Conservation (phyloP, 805 yeast species). For the Lachancea thermotolerans region DNA sequence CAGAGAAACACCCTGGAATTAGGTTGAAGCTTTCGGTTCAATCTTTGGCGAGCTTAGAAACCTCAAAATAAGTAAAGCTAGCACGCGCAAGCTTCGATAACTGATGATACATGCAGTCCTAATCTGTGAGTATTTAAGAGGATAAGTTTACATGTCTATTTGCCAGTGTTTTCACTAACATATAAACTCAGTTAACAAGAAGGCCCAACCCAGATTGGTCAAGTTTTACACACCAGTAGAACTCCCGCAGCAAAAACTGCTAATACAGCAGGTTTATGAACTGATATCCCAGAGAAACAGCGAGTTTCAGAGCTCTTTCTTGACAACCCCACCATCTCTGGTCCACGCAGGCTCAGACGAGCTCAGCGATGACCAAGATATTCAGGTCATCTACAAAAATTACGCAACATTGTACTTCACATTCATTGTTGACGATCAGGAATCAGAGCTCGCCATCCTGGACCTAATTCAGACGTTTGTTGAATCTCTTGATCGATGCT, state of each 20-base stretch:
- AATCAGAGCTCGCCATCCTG: conserved; percentile 85
- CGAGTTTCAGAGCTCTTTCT: conserved; percentile 75
- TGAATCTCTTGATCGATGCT: conserved; percentile 87
- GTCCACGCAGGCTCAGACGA: conserved; percentile 33
- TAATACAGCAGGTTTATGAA: conserved; percentile 76
- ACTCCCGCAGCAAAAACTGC: conserved; percentile 68
- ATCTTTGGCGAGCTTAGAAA: background rate
- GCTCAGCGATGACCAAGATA: conserved; percentile 54
- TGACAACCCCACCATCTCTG: conserved; percentile 76
- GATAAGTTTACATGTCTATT: too few relatives aligned
- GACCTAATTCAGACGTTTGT: conserved; percentile 96
- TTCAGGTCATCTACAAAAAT: conserved; percentile 86
- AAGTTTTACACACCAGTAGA: conserved; percentile 92
- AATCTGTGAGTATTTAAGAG: conserved; percentile 48
- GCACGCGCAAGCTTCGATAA: too few relatives aligned
- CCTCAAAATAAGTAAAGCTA: conserved; percentile 19
- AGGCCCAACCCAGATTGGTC: conserved; percentile 81
- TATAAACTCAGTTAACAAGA: conserved; percentile 59
- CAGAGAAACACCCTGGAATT: too few relatives aligned
- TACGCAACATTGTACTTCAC: conserved; percentile 96
- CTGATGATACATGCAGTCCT: conserved; percentile 55
- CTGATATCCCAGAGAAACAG: conserved; percentile 60
- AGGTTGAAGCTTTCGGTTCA: background rate
- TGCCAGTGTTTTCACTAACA: conserved; percentile 4
- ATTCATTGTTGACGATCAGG: conserved; percentile 92